A percentile compares a stretch with the other conserved stretches of the same genome.
These are phyloP conservation scores for Atractiella rhizophila DNA, from an alignment of 768 basidiomycete genomes.

Conservation along the genomic window DNA sequence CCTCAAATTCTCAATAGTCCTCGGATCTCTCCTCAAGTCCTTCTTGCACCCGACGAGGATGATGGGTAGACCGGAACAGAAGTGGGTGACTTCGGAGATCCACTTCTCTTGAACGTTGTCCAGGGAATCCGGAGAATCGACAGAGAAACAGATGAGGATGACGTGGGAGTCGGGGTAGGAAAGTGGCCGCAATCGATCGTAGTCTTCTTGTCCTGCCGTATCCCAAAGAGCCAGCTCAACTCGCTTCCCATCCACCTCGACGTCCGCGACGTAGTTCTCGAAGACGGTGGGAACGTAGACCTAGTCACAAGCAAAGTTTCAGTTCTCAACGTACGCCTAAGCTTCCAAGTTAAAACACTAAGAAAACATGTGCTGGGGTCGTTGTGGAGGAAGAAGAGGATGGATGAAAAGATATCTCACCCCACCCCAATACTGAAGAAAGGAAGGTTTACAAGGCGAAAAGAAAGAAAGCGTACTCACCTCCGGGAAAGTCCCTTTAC, in stretches of 20 bases:
- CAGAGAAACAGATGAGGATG: slow-evolving; percentile 86
- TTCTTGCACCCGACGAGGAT: slow-evolving; percentile 89
- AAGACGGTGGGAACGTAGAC: slow-evolving; percentile 39
- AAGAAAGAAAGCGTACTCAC: too few species aligned
- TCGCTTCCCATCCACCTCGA: slow-evolving; percentile 83
- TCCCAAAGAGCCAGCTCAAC: slow-evolving; percentile 96
- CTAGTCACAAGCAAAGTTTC: too few species aligned
- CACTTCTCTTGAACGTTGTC: slow-evolving; percentile 95
- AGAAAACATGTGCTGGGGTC: too few species aligned
- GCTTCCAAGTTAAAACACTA: too few species aligned
- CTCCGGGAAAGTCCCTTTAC: slow-evolving; percentile 81
- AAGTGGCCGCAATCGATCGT: slow-evolving; percentile 88
- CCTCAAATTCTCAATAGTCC: slow-evolving; percentile 78
- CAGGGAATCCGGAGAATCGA: slow-evolving; percentile 86
- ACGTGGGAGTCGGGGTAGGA: slow-evolving; percentile 97
- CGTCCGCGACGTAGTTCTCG: slow-evolving; percentile 60
- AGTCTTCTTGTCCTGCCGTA: slow-evolving; percentile 97
- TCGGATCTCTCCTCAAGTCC: slow-evolving; percentile 70
- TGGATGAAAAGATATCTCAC: too few species aligned
- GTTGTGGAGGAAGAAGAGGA: too few species aligned
- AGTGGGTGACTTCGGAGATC: slow-evolving; percentile 94
- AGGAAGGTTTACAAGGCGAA: too few species aligned
- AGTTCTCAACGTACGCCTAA: too few species aligned
- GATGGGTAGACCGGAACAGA: slow-evolving; percentile 74
- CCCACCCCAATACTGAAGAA: too few species aligned